phyloP scores from a whole-genome alignment of 805 yeast genomes.

The Peterozyma xylosa region DNA sequence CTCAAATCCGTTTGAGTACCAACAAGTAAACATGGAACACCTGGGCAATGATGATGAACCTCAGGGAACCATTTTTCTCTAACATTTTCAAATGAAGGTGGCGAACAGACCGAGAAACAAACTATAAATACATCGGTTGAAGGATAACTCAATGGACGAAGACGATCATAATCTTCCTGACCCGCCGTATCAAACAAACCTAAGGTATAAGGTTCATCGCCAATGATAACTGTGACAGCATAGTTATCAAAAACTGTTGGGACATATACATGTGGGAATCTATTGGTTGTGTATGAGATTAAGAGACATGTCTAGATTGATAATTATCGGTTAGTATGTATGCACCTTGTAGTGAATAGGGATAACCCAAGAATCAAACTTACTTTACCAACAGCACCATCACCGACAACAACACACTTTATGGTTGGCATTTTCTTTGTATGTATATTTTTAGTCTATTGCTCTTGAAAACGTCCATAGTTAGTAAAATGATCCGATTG shows the following conservation, averaged over 20 bases:
- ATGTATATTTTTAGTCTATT: neutral
- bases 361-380: conserved; percentile 10
- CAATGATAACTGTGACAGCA: conserved; percentile 92
- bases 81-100: conserved; percentile 95
- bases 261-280: conserved; percentile 96
- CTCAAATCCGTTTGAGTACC: conserved; percentile 96
- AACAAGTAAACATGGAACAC: conserved; percentile 93
- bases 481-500: too few relatives aligned
- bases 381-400: conserved; percentile 97
- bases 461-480: too few relatives aligned
- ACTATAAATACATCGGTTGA: conserved; percentile 95
- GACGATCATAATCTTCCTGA: conserved; percentile 96
- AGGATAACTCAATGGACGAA: conserved; percentile 94
- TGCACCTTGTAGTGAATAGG: neutral
- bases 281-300: conserved; percentile 93
- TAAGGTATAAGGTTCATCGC: conserved; percentile 95
- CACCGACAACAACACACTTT: conserved; percentile 98
- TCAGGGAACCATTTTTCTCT: conserved; percentile 99
- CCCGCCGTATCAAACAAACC: conserved; percentile 99
- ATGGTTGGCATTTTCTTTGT: conserved; percentile 43
- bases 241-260: conserved; percentile 98
- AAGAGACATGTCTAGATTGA: conserved; percentile 69
- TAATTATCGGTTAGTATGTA: conserved; percentile 8
- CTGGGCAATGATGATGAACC: conserved; percentile 91
- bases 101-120: conserved; percentile 94